Base-by-base conservation (phyloP, 129 eudicot genomes). In the Saposhnikovia divaricata region DNA sequence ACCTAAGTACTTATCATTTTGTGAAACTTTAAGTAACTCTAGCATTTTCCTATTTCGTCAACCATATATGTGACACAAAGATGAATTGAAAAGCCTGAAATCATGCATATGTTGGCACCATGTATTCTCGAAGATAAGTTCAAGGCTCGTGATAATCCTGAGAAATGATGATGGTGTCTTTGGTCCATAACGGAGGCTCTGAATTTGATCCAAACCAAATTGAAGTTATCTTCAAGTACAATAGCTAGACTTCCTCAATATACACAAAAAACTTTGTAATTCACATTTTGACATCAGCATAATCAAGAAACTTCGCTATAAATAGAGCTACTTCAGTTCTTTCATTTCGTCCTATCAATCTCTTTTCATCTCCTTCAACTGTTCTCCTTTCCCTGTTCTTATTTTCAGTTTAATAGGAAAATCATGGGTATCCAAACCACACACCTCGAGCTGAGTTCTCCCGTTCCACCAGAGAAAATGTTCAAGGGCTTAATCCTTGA, bases 371-470 rank as follows among this genome's bases (percentile, higher is more conserved):
- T 28, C 5, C 3, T 34, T 1, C 42, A 1, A 15, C 23, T 16
- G 21, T 16, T 50, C 23, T 16, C 8, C 18, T 3, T 16, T n/a
- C 28, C 4, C 21, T 28, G 19, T 68, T 37, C 21, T 28, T n/a
- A n/a, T 59, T 21, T 9, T 59, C 10, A 59, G 0, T 28, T 31
- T 37, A 0, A 6, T 23, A 0, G 34, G 44, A 42, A 72, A 37
- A 72, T 72, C 76, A 72, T 72, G 76, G 76, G 76, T 39, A 47
- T 72, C 47, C 76, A 72, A 40, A 72, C 44, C 7, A 72, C 47
- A 3, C 28, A 72, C 19, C 25, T 19, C 31, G 45, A 40, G 76
- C 14, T 23, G 6, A 9, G 14, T 40, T 40, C 48, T 21, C 6
- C 48, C 21, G 50, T 72, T n/a, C 76, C 78, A n/a, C 5, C 78